Percentiles rank a stretch among this genome's conserved stretches.
phyloP scores from a whole-genome alignment of 2,329 filamentous ascomycete genomes.

The Chaetomium sp. region DNA sequence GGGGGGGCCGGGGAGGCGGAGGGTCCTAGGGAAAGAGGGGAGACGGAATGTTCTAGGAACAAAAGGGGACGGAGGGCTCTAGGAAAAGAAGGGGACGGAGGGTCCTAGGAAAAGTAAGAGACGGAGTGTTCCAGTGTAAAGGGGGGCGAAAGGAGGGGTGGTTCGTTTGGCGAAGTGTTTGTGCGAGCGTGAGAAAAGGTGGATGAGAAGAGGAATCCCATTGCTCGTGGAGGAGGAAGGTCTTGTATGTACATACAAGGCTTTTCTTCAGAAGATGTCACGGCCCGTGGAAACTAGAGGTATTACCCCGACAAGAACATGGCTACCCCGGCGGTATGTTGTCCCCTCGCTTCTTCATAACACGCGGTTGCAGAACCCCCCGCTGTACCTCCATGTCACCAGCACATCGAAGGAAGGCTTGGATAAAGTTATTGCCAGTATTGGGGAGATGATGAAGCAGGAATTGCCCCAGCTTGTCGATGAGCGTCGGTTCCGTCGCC shows the following conservation, averaged over 20 bases:
- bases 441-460: constrained; percentile 94
- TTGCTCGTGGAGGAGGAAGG: too few species aligned
- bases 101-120: too few species aligned
- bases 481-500: constrained; percentile 52
- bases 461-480: constrained; percentile 95
- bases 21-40: neutral
- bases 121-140: too few species aligned
- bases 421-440: constrained; percentile 81
- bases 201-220: too few species aligned
- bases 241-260: too few species aligned
- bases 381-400: constrained; percentile 92
- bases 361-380: constrained; percentile 68
- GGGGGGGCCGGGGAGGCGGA: too few species aligned
- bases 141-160: too few species aligned
- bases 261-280: too few species aligned
- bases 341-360: constrained; percentile 4
- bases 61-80: neutral
- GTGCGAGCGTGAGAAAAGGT: too few species aligned
- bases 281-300: constrained; percentile 92
- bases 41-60: neutral
- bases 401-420: constrained; percentile 91
- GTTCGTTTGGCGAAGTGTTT: too few species aligned
- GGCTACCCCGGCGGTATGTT: constrained; percentile 85
- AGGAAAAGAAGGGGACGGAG: neutral
- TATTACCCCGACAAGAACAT: constrained; percentile 97